Percentiles rank a stretch among this genome's conserved stretches.
phyloP scores from a whole-genome alignment of 1,284 basidiomycete species.

The Meira nashicola region DNA sequence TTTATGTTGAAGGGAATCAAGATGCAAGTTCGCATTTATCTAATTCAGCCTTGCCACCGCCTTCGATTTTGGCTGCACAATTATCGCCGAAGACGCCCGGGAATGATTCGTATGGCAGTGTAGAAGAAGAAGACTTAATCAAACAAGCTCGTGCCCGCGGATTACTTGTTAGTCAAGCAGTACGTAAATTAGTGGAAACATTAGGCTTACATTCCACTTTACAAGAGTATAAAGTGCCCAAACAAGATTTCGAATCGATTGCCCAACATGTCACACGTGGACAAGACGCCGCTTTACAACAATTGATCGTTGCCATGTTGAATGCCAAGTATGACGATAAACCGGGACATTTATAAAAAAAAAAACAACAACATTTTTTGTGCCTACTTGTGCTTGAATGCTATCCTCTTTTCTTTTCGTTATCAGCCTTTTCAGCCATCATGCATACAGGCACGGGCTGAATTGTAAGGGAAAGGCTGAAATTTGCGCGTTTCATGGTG shows the following conservation, averaged over 20 bases:
- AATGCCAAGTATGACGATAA: too few species aligned
- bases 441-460: too few species aligned
- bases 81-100: constrained; percentile 5
- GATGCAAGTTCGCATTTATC: too few species aligned
- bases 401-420: too few species aligned
- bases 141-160: constrained; percentile 17
- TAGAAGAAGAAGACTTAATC: background rate
- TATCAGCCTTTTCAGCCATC: too few species aligned
- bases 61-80: background rate
- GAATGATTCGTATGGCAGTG: background rate
- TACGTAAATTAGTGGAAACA: constrained; percentile 57
- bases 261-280: constrained; percentile 56
- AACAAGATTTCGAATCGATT: constrained; percentile 59
- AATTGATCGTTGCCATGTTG: too few species aligned
- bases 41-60: background rate
- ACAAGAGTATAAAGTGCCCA: constrained; percentile 62
- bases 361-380: too few species aligned
- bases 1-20: constrained; percentile 16
- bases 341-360: too few species aligned
- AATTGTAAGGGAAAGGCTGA: too few species aligned
- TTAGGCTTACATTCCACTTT: constrained; percentile 63
- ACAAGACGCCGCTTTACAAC: too few species aligned
- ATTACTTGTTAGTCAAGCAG: constrained; percentile 22
- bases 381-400: too few species aligned
- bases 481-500: too few species aligned